Evolutionary conservation across 1,139 yeast species (phyloP), one percentile per base, ranked within the genome.

Genomic region (Saccharomyces pastorianus): DNA sequence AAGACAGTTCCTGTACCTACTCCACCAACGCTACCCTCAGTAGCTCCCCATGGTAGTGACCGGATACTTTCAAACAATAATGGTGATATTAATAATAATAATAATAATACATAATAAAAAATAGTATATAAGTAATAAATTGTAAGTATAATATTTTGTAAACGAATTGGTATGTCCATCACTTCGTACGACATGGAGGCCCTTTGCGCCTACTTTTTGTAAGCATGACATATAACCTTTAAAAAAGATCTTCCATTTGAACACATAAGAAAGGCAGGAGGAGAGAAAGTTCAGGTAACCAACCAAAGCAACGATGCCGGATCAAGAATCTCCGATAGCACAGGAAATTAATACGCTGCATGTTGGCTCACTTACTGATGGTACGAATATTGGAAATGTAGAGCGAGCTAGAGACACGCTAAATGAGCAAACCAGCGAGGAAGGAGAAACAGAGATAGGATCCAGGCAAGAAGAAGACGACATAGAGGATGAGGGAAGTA

Each of bases 261-360:
- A 6, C 9, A 11, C 25, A 38, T 38, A 11, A 38, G 23, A 38
- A 38, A 4, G 3, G 23, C 23, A 20, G 3, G 23, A 17, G 17
- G 9, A 20, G 1, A 38, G 23, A 11, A 38, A 38, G 42, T 38
- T 17, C 8, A 38, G 25, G 23, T 2, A 38, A 28, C 28, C 48
- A 49, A 53, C 23, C 23, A 20, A 20, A 20, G 47, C 46, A 41
- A 47, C 26, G 48, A 50, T n/a, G 49, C 52, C 26, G 49, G 48
- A 48, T 41, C 48, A 8, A 51, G 50, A 17, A 29, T 26, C 31
- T 6, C 20, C 9, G 17, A 27, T n/a, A 25, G 29, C 3, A 13
- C 44, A 34, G 46, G 32, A 29, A 9, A 44, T 14, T 28, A 23
- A 2, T 13, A 13, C 17, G 8, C 25, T 32, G 11, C 46, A 20